A percentile compares a stretch with the other conserved stretches of the same genome.
phyloP scores from a whole-genome alignment of 2,329 filamentous ascomycete genomes.

The Saccharata proteae region DNA sequence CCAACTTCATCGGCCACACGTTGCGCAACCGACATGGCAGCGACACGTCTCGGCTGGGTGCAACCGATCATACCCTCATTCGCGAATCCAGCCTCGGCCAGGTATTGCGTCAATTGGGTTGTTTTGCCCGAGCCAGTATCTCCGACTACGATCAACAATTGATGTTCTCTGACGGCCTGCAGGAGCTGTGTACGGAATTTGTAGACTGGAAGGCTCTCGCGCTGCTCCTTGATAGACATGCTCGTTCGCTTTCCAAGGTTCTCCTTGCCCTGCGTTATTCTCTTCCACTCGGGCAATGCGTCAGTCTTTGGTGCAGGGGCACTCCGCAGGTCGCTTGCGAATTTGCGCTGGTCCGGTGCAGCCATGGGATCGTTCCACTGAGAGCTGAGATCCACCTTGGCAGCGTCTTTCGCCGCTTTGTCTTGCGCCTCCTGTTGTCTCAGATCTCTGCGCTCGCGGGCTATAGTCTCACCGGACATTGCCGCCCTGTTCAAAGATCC shows the following conservation, averaged over 20 bases:
- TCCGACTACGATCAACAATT: slow-evolving; percentile 89
- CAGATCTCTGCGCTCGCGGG: slow-evolving; percentile 81
- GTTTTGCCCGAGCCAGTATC: slow-evolving; percentile 97
- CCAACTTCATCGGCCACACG: slow-evolving; percentile 97
- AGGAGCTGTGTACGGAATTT: slow-evolving; percentile 80
- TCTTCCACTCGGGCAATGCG: slow-evolving; percentile 84
- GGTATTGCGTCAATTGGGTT: slow-evolving; percentile 87
- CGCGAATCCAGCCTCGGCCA: slow-evolving; percentile 84
- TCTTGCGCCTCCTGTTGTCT: slow-evolving; percentile 80
- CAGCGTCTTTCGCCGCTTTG: slow-evolving; percentile 57
- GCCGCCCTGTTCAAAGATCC: slow-evolving; percentile 96
- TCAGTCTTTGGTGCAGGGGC: slow-evolving; percentile 46
- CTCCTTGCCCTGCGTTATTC: slow-evolving; percentile 64
- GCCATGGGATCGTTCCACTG: slow-evolving; percentile 99
- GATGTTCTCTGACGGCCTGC: slow-evolving; percentile 74
- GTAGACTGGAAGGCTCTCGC: slow-evolving; percentile 79
- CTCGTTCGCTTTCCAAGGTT: slow-evolving; percentile 76
- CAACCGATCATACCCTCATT: slow-evolving; percentile 86
- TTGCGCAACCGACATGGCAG: slow-evolving; percentile 96
- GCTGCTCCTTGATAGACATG: slow-evolving; percentile 89
- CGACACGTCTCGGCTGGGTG: slow-evolving; percentile 92
- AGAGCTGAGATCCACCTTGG: slow-evolving; percentile 69
- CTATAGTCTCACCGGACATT: slow-evolving; percentile 79
- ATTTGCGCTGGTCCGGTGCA: slow-evolving; percentile 69
- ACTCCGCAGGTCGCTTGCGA: slow-evolving; percentile 74